Evolutionary conservation across 2,329 filamentous ascomycete genomes (phyloP).

Genomic region (Harringtonia aguacate): DNA sequence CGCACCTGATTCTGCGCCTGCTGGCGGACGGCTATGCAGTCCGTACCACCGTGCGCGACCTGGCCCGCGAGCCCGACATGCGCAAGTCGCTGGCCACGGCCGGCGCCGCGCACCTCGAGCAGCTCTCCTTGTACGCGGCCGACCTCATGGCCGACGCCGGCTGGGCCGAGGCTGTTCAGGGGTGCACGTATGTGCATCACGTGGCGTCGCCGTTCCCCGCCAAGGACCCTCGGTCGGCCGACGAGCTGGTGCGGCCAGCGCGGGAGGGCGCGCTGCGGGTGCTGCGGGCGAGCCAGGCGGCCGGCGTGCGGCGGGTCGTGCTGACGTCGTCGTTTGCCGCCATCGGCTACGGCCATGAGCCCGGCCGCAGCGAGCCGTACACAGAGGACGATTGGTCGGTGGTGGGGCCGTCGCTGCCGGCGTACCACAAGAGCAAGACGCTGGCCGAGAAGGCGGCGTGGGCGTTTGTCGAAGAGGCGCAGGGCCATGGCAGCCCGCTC

Average conservation of each 20-base stretch:
- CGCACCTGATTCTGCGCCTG: constrained; percentile 27
- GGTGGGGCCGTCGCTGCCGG: constrained; percentile 24
- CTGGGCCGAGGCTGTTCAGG: constrained; percentile 17
- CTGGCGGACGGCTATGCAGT: constrained; percentile 8
- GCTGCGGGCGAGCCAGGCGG: constrained; percentile 13
- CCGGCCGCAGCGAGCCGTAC: constrained; percentile 19
- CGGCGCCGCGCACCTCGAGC: constrained; percentile 1
- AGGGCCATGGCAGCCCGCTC: constrained; percentile 20
- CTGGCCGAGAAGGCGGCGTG: constrained; percentile 41
- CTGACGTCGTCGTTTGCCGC: constrained; percentile 12
- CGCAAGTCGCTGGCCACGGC: constrained; percentile 1
- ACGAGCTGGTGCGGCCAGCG: constrained; percentile 15
- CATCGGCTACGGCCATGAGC: constrained; percentile 1
- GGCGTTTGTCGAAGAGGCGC: constrained; percentile 32
- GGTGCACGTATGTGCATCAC: constrained; percentile 20
- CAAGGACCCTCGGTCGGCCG: constrained; percentile 15
- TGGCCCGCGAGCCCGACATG: constrained; percentile 3
- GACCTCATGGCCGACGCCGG: constrained; percentile 18
- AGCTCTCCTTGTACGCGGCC: constrained; percentile 18
- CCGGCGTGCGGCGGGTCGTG: constrained; percentile 16
- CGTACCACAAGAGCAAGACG: constrained; percentile 44
- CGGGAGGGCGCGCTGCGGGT: constrained; percentile 17
- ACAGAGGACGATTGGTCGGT: constrained; percentile 37
- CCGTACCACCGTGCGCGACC: constrained; percentile 8
- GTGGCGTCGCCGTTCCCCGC: constrained; percentile 22